Evolutionary conservation across 108 stramenopile species (phyloP), one percentile per base, ranked within the genome.

Genomic region (Cyclotella atomus): DNA sequence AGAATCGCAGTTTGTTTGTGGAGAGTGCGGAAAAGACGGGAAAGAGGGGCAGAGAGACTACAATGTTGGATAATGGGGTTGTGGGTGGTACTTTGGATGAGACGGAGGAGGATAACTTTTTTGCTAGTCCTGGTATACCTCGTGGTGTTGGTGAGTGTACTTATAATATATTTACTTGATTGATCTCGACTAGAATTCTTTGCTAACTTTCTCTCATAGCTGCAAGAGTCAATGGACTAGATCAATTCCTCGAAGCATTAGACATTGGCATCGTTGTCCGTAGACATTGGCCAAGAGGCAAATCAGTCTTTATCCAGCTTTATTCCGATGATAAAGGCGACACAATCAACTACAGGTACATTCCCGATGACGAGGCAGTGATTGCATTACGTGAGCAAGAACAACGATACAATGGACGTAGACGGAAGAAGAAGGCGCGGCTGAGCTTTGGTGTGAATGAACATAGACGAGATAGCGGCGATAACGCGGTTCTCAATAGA

Each of bases 211-310:
- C n/a, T n/a, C n/a, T n/a, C n/a, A 41, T 41, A 77, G 90, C 88
- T 36, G 90, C 89, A 47, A 69, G 90, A 70, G 83, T 85, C 14
- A 86, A 91, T 81, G 95, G 89, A 7, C 79, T 95, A 71, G 77
- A 73, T 14, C 77, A 81, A 30, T 96, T 96, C 62, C 81, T 94
- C 24, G 80, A 79, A 52, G 95, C 95, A 14, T 59, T 96, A 50
- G 83, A 89, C 33, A 62, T 86, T 56, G 95, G 95, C 10, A 88
- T 96, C 47, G 91, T 96, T 33, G 79, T 96, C 21, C 77, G 92
- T 17, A 76, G 90, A 6, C 95, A 96, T 75, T 87, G 89, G 59
- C 83, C 93, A 19, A 77, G 72, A 23, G 73, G 82, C 38, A 82
- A 85, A 24, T 79, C 91, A 19, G 77, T 84, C 12, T 96, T 88